These are phyloP conservation scores for Cephalotrichum gorgonifer DNA, from an alignment of 2,329 filamentous ascomycete genomes.

Conservation along the genomic window DNA sequence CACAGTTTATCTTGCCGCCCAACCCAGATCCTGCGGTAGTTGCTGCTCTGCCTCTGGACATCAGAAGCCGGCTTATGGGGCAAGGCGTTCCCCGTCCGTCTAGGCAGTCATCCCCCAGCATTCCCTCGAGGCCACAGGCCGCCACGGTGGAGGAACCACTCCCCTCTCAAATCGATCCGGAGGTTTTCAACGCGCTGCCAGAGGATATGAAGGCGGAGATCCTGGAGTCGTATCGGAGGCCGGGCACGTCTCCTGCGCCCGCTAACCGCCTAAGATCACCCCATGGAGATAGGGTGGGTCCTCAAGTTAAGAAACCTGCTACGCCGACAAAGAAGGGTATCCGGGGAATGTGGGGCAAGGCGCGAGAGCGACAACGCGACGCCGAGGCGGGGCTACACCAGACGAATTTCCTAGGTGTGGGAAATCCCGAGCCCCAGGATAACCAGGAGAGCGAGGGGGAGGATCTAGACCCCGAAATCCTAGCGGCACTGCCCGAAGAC, in stretches of 20 bases:
- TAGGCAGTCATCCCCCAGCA: constrained; percentile 17
- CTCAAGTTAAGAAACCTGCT: constrained; percentile 32
- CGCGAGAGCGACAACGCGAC: constrained; percentile 39
- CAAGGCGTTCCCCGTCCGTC: constrained; percentile 28
- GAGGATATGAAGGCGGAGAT: constrained; percentile 80
- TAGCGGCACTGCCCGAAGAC: constrained; percentile 74
- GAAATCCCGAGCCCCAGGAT: neutral
- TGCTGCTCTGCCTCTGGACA: constrained; percentile 74
- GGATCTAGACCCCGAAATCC: constrained; percentile 59
- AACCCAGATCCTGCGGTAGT: constrained; percentile 76
- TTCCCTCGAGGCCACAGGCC: constrained; percentile 17
- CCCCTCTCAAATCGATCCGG: constrained; percentile 74
- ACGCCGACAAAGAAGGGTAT: constrained; percentile 58
- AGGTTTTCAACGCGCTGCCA: constrained; percentile 74
- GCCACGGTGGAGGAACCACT: constrained; percentile 37
- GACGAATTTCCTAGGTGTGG: constrained; percentile 60
- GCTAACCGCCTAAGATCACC: constrained; percentile 13
- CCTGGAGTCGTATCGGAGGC: constrained; percentile 55
- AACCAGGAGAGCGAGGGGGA: neutral
- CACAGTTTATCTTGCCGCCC: constrained; percentile 82
- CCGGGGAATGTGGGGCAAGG: constrained; percentile 28
- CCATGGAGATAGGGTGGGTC: neutral
- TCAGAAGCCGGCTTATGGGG: constrained; percentile 62
- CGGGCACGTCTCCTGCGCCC: constrained; percentile 22
- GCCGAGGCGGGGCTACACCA: constrained; percentile 56